Conservation (phyloP, 2,329 filamentous ascomycete species). For the Mariannaea sp. region DNA sequence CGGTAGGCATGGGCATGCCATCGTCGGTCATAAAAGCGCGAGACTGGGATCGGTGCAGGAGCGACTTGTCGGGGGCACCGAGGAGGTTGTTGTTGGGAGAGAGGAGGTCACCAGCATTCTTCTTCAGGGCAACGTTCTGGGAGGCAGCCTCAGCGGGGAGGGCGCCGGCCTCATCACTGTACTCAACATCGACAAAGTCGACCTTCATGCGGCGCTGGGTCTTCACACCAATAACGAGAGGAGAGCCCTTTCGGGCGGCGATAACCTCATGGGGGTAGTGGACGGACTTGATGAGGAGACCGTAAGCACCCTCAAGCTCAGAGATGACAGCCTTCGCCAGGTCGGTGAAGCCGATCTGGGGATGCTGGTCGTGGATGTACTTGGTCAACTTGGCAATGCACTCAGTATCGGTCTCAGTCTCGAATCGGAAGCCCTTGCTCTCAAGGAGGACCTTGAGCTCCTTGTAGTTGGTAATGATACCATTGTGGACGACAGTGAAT, state of each 20-base stretch:
- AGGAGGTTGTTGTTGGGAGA: conserved; percentile 67
- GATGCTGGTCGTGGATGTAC: conserved; percentile 95
- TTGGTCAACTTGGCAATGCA: conserved; percentile 99
- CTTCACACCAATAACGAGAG: conserved; percentile 94
- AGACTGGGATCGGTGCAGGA: conserved; percentile 97
- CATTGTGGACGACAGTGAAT: conserved; percentile 98
- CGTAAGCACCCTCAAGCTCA: conserved; percentile 97
- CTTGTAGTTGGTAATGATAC: conserved; percentile 99
- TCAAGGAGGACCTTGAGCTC: conserved; percentile 92
- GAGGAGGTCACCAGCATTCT: conserved; percentile 71
- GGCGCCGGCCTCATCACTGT: conserved; percentile 80
- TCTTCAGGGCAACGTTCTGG: conserved; percentile 96
- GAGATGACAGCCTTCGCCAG: conserved; percentile 97
- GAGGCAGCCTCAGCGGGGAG: conserved; percentile 93
- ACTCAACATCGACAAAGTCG: conserved; percentile 99
- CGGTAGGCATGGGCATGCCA: conserved; percentile 94
- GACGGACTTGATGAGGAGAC: conserved; percentile 95
- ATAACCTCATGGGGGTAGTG: conserved; percentile 98
- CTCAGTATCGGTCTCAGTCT: conserved; percentile 99
- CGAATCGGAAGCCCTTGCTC: conserved; percentile 96
- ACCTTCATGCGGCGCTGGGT: conserved; percentile 99
- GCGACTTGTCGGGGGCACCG: conserved; percentile 93
- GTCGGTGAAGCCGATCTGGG: conserved; percentile 92
- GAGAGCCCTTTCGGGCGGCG: conserved; percentile 97
- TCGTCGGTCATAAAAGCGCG: conserved; percentile 99